Conservation (phyloP, 2,329 filamentous ascomycete species). For the Xylariaceae sp. region DNA sequence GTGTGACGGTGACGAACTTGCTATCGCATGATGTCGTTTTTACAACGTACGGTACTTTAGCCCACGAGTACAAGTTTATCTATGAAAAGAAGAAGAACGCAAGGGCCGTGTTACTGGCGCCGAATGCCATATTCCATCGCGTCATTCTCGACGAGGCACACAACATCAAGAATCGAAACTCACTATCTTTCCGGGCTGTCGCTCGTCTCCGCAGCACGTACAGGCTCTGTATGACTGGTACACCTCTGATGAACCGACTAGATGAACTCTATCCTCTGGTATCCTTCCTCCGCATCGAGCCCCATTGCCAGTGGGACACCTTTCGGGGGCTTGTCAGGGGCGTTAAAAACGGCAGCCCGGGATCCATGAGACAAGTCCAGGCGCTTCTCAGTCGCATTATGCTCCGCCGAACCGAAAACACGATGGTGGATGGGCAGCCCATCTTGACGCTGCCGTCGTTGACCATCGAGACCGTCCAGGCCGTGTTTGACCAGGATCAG, state of each 20-base stretch:
- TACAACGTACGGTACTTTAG: constrained; percentile 71
- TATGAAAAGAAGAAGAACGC: constrained; percentile 38
- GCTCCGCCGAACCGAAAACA: constrained; percentile 76
- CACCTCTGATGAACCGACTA: constrained; percentile 84
- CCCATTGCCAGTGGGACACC: constrained; percentile 60
- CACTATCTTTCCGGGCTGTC: constrained; percentile 57
- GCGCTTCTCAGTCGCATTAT: constrained; percentile 75
- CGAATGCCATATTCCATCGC: constrained; percentile 57
- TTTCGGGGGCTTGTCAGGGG: constrained; percentile 45
- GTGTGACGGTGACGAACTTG: constrained; percentile 38
- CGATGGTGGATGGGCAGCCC: constrained; percentile 72
- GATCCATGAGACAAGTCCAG: constrained; percentile 64
- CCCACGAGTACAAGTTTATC: constrained; percentile 58
- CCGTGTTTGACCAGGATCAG: constrained; percentile 64
- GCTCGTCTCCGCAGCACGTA: constrained; percentile 55
- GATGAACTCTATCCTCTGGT: constrained; percentile 74
- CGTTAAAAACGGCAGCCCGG: constrained; percentile 47
- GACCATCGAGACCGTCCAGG: constrained; percentile 53
- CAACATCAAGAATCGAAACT: constrained; percentile 71
- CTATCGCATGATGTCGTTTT: constrained; percentile 67
- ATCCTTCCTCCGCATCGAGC: constrained; percentile 70
- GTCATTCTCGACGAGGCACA: constrained; percentile 78
- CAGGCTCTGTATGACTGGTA: constrained; percentile 74
- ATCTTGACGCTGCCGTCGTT: constrained; percentile 66
- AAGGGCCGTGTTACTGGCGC: constrained; percentile 46